A percentile compares a stretch with the other conserved stretches of the same genome.
Conservation (phyloP, 768 basidiomycete species). For the Collybia nuda region DNA sequence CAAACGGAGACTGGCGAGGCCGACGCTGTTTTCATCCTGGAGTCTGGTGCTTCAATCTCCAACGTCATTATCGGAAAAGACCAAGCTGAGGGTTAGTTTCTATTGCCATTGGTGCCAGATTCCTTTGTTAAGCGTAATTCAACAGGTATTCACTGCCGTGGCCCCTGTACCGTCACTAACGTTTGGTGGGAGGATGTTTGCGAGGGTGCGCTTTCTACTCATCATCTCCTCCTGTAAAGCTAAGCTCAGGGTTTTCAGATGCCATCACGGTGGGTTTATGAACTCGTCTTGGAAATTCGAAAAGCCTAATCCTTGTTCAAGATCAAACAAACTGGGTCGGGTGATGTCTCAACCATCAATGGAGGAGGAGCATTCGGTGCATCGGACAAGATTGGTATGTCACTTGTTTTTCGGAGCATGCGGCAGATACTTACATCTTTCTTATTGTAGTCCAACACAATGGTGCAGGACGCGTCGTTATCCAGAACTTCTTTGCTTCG, state of each 20-base stretch:
- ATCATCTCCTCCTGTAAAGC: not conserved
- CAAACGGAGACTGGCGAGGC: conserved; percentile 25
- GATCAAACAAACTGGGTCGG: conserved; percentile 26
- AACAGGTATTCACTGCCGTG: conserved; percentile 27
- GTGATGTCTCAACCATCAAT: conserved; percentile 24
- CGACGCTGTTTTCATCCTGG: conserved; percentile 26
- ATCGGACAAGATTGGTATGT: conserved; percentile 23
- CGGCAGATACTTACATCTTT: not conserved
- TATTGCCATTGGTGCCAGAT: not conserved
- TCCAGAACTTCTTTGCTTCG: conserved; percentile 25
- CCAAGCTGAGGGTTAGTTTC: conserved; percentile 22
- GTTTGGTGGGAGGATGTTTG: conserved; percentile 31
- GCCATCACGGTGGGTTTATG: conserved; percentile 17
- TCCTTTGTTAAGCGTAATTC: not conserved
- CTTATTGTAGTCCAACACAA: conserved; percentile 25
- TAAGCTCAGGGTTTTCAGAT: conserved; percentile 6
- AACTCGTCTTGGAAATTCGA: not conserved
- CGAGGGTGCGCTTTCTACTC: conserved; percentile 17
- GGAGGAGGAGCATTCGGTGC: conserved; percentile 26
- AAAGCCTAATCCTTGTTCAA: not conserved
- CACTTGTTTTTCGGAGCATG: not conserved
- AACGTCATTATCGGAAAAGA: conserved; percentile 27
- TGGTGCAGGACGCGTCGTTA: conserved; percentile 21
- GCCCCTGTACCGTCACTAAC: conserved; percentile 26
- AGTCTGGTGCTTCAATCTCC: conserved; percentile 25